Base-by-base conservation (phyloP, 2,329 filamentous ascomycete species). In the Verticillium klebahnii region DNA sequence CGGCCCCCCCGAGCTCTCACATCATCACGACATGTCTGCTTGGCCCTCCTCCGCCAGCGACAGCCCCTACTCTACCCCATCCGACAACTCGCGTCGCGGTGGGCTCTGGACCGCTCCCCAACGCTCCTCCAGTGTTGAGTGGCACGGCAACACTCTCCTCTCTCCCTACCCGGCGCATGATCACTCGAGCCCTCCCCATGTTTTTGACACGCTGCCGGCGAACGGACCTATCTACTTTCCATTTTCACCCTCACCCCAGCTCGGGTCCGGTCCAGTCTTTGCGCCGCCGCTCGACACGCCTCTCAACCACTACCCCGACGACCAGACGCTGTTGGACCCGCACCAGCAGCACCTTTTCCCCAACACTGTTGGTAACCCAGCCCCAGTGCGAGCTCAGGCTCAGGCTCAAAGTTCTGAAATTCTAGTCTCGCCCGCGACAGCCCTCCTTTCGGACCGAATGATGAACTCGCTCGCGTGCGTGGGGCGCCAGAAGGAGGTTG, bases 341-440 rank as follows among this genome's bases (percentile, higher is more conserved):
- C 72, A 72, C 40, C 69, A 72, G 55, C 71, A 75, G 61, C 74
- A 75, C 54, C 70, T 73, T 54, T 75, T 76, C 63, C 65, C 71
- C 66, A 75, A 74, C 69, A 73, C 78, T 70, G 76, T 82, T 75
- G 80, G 81, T 77, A 80, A 77, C 73, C 74, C 78, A 65, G 80
- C 80, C 70, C 80, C 81, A 73, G 75, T 75, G 70, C 70, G 77
- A 68, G 71, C 74, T 60, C 69, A 69, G 63, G 75, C 78, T 67
- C 74, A 78, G 70, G 74, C 77, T 70, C 77, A 79, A 73, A 75
- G 75, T 67, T 75, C 76, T 73, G 82, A 82, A 72, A 76, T 78
- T 73, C 67, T 84, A 75, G 76, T 82, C 72, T 78, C 78, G 67
- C 69, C 78, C 66, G 71, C 79, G 61, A 69, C 76, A 64, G 69